These are phyloP conservation scores for Ceratobasidium sp. DNA, from an alignment of 1,284 basidiomycete genomes.

Conservation along the genomic window DNA sequence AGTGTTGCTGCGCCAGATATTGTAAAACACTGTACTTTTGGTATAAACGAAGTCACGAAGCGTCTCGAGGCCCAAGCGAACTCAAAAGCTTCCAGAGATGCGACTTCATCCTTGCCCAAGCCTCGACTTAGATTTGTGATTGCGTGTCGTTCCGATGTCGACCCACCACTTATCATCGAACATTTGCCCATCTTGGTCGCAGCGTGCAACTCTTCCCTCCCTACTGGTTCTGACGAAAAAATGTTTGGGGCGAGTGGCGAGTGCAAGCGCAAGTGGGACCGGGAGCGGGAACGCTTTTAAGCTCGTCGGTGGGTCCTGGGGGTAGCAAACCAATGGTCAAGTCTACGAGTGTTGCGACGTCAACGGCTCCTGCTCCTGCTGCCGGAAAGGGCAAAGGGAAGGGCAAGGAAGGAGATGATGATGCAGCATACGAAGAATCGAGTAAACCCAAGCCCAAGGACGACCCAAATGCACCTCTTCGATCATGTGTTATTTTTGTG, in stretches of 20 bases:
- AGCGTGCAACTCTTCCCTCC: constrained; percentile 64
- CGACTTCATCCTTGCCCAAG: constrained; percentile 37
- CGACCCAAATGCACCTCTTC: constrained; percentile 18
- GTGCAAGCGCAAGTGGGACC: neutral
- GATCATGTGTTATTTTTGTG: constrained; percentile 78
- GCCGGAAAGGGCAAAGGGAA: constrained; percentile 16
- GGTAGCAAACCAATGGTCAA: neutral
- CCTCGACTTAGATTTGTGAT: constrained; percentile 59
- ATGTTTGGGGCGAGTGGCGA: constrained; percentile 48
- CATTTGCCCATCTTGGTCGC: constrained; percentile 78
- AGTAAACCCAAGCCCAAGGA: constrained; percentile 9
- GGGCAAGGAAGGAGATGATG: constrained; percentile 24
- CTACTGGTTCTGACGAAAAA: constrained; percentile 41
- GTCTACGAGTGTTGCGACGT: neutral
- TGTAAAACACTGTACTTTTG: constrained; percentile 64
- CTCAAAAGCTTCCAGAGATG: neutral
- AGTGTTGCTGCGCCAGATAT: constrained; percentile 44
- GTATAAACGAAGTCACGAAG: constrained; percentile 83
- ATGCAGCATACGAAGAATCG: constrained; percentile 22
- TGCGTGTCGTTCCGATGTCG: constrained; percentile 73
- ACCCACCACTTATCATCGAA: constrained; percentile 71
- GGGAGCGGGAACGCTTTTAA: too few relatives aligned
- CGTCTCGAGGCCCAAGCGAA: constrained; percentile 66
- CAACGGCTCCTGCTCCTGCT: neutral
- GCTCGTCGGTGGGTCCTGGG: neutral